phyloP scores from a whole-genome alignment of 345 rosid species.

The Isatis tinctoria region DNA sequence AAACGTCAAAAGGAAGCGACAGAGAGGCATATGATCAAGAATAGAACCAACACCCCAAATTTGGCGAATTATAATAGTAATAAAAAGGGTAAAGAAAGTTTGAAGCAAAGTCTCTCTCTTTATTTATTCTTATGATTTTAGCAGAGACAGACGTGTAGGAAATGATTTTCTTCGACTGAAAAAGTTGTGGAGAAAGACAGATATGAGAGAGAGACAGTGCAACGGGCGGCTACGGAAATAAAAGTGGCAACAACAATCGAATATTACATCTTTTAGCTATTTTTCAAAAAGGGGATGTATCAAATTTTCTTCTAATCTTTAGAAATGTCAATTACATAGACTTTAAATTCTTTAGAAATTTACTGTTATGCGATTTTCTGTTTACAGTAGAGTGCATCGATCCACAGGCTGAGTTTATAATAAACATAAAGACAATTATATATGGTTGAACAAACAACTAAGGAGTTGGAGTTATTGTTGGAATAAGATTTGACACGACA shows the following conservation, averaged over 20 bases:
- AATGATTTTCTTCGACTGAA: background rate
- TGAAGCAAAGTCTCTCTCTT: slow-evolving; percentile 11
- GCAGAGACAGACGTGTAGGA: slow-evolving; percentile 15
- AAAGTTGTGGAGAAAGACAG: background rate
- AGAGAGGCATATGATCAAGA: slow-evolving; percentile 36
- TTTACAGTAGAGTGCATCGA: too few relatives aligned
- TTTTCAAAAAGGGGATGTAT: background rate
- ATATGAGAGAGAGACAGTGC: background rate
- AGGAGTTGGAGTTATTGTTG: too few relatives aligned
- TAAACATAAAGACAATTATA: too few relatives aligned
- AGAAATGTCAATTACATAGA: background rate
- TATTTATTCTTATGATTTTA: background rate
- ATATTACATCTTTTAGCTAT: background rate
- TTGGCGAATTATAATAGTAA: background rate
- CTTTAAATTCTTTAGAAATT: too few relatives aligned
- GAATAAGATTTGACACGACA: too few relatives aligned
- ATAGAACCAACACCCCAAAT: slow-evolving; percentile 26
- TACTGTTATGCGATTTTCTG: too few relatives aligned
- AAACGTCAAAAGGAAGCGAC: slow-evolving; percentile 30
- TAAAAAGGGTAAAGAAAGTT: background rate
- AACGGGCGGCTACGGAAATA: background rate
- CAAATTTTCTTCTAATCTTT: too few relatives aligned
- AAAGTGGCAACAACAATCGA: background rate
- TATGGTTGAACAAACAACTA: too few relatives aligned
- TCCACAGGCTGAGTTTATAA: too few relatives aligned